A percentile compares a stretch with the other conserved stretches of the same genome.
These are phyloP conservation scores for Kluyveromyces sp. DNA, from an alignment of 1,139 yeast species.

Conservation along the genomic window DNA sequence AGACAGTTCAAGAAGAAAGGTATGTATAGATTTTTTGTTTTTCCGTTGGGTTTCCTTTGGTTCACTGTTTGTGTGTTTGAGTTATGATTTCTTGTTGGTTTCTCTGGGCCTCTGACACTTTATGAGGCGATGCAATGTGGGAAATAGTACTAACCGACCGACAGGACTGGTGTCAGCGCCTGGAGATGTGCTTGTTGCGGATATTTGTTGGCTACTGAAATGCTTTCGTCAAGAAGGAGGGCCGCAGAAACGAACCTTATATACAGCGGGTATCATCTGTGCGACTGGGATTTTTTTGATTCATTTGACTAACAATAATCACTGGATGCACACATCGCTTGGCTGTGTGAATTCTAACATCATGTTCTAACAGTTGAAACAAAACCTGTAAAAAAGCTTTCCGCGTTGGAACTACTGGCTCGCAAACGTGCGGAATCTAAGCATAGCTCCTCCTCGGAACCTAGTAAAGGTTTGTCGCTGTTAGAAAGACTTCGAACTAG, in stretches of 20 bases:
- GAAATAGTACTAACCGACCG: background rate
- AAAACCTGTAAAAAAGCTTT: slow-evolving; percentile 3
- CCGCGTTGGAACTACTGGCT: slow-evolving; percentile 10
- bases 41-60: background rate
- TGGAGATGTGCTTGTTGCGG: no score
- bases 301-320: slow-evolving; percentile 5
- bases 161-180: no score
- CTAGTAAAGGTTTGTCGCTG: background rate
- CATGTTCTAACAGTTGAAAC: background rate
- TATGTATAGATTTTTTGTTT: slow-evolving; percentile 10
- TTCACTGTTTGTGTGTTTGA: slow-evolving; percentile 8
- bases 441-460: background rate
- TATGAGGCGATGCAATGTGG: background rate
- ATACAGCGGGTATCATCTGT: background rate
- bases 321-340: background rate
- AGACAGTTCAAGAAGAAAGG: slow-evolving; percentile 26
- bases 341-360: background rate
- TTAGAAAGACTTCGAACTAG: background rate
- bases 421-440: slow-evolving; percentile 6
- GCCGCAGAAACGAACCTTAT: slow-evolving; percentile 1
- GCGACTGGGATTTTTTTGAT: background rate
- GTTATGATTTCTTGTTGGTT: slow-evolving; percentile 3
- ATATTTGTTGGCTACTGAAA: background rate
- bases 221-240: background rate
- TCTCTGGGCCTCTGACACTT: background rate